These are phyloP conservation scores for Hyphopichia khmerensis DNA, from an alignment of 1,139 yeast species.

Conservation along the genomic window DNA sequence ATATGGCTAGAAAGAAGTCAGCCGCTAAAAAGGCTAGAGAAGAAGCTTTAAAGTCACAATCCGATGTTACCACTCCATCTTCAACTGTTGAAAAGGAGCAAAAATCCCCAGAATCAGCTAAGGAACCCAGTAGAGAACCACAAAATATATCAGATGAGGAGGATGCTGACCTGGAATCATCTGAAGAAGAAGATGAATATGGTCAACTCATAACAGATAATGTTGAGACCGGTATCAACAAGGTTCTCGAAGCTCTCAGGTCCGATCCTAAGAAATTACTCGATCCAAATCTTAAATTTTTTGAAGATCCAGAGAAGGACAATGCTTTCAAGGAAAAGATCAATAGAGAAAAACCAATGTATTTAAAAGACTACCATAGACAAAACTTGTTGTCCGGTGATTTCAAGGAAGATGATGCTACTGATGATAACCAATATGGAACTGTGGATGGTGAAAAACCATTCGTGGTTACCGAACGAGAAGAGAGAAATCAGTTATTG, in stretches of 20 bases:
- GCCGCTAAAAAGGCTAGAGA: conserved; percentile 77
- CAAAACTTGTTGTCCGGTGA: conserved; percentile 68
- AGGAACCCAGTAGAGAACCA: conserved; percentile 12
- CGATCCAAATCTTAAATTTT: conserved; percentile 68
- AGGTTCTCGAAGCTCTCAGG: conserved; percentile 70
- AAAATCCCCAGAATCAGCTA: conserved; percentile 15
- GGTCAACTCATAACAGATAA: conserved; percentile 88
- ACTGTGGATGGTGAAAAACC: conserved; percentile 62
- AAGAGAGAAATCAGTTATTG: conserved; percentile 69
- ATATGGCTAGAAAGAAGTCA: conserved; percentile 89
- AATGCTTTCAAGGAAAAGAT: conserved; percentile 11
- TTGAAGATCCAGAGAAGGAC: conserved; percentile 56
- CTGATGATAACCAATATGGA: conserved; percentile 34
- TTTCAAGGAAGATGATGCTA: conserved; percentile 49
- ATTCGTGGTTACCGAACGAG: conserved; percentile 71
- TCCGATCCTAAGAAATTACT: conserved; percentile 62
- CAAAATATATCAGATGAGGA: conserved; percentile 18
- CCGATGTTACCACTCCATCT: conserved; percentile 5
- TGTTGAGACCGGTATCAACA: conserved; percentile 75
- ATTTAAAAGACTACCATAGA: conserved; percentile 90
- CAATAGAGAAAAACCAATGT: conserved; percentile 72
- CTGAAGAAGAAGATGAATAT: conserved; percentile 88
- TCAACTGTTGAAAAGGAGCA: conserved; percentile 7
- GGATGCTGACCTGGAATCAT: conserved; percentile 23
- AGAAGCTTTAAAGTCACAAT: conserved; percentile 5